phyloP scores from a whole-genome alignment of 352 stramenopile species.

The Phytopythium aichiense region DNA sequence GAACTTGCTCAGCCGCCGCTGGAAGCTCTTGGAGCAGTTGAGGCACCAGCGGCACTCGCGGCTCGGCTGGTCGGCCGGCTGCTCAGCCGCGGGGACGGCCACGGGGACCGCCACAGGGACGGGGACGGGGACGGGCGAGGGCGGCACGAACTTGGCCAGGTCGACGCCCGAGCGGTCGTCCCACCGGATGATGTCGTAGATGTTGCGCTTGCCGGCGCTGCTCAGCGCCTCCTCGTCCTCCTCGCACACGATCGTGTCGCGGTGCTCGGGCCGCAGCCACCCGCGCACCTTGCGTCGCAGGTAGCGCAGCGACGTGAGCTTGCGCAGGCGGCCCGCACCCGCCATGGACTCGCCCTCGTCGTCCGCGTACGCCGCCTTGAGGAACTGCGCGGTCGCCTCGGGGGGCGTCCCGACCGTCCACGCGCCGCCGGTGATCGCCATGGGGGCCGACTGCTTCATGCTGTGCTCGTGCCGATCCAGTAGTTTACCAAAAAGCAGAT shows the following conservation, averaged over 20 bases:
- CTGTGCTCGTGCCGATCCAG: too few species aligned
- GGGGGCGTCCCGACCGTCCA: slow-evolving; percentile 6
- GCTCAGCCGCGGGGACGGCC: neutral
- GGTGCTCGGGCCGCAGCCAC: slow-evolving; percentile 49
- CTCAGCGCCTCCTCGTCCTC: slow-evolving; percentile 45
- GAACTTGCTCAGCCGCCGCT: slow-evolving; percentile 57
- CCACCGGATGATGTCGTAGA: slow-evolving; percentile 48
- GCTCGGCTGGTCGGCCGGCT: slow-evolving; percentile 25
- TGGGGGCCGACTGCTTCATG: slow-evolving; percentile 1
- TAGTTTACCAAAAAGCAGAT: too few species aligned
- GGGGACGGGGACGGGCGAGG: slow-evolving; percentile 10
- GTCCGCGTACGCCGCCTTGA: neutral
- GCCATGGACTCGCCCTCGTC: slow-evolving; percentile 5
- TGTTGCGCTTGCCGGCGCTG: slow-evolving; percentile 21
- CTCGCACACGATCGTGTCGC: slow-evolving; percentile 54
- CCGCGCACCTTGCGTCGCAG: slow-evolving; percentile 45
- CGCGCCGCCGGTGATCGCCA: neutral
- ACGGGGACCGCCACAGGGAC: neutral
- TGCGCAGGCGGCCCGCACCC: slow-evolving; percentile 39
- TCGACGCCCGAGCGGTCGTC: slow-evolving; percentile 22
- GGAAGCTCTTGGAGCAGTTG: slow-evolving; percentile 79
- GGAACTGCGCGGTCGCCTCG: neutral
- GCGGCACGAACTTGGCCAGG: slow-evolving; percentile 21
- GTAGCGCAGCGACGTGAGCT: slow-evolving; percentile 60
- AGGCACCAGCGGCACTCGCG: slow-evolving; percentile 73